A percentile compares a stretch with the other conserved stretches of the same genome.
Conservation (phyloP, 148 eudicot species). For the Cornus controversa region DNA sequence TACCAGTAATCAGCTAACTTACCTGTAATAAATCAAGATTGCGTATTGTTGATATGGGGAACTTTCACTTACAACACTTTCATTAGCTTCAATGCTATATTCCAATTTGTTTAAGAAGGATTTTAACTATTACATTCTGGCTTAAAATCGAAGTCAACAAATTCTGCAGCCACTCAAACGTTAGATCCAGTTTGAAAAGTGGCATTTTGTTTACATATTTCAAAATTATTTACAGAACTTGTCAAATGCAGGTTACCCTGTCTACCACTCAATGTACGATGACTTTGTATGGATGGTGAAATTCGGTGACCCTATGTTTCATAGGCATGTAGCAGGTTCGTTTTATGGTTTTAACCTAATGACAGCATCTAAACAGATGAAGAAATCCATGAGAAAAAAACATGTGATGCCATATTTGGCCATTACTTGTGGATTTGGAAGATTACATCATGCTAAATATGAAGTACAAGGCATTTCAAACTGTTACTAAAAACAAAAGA, state of each 20-base stretch:
- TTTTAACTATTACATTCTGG: neutral
- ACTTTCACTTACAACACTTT: neutral
- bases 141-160: neutral
- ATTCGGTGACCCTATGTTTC: slow-evolving; percentile 66
- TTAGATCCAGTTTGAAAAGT: neutral
- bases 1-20: neutral
- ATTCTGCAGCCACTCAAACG: neutral
- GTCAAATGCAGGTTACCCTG: slow-evolving; percentile 51
- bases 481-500: neutral
- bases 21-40: neutral
- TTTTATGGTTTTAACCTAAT: neutral
- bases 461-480: neutral
- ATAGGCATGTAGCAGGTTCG: slow-evolving; percentile 66
- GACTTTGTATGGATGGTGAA: slow-evolving; percentile 62
- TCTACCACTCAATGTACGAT: slow-evolving; percentile 71
- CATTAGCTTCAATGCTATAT: neutral
- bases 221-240: slow-evolving; percentile 5
- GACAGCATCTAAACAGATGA: neutral
- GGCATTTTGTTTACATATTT: neutral
- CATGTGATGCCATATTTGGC: neutral
- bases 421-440: neutral
- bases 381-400: too few species aligned
- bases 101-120: neutral
- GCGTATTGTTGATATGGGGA: neutral
- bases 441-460: too few species aligned